phyloP scores from a whole-genome alignment of 129 eudicot species.

The Lactuca saligna region DNA sequence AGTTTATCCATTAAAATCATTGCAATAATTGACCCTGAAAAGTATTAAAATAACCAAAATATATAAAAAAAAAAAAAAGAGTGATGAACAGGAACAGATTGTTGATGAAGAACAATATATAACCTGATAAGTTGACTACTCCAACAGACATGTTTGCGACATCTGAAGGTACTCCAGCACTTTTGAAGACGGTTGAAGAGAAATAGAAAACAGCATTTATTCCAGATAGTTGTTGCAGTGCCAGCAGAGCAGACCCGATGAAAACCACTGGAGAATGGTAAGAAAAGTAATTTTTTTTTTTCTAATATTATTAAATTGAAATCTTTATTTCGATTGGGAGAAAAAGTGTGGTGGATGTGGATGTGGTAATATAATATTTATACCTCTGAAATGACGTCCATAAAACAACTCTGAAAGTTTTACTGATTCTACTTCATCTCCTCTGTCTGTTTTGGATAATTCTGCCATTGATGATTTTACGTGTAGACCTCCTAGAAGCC shows the following conservation, averaged over 20 bases:
- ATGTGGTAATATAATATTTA: not conserved
- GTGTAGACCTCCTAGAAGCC: constrained; percentile 69
- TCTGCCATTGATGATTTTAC: constrained; percentile 82
- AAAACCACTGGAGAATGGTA: constrained; percentile 62
- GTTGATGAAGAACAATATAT: constrained; percentile 11
- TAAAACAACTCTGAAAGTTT: constrained; percentile 57
- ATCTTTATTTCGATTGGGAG: not conserved
- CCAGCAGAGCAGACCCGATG: constrained; percentile 74
- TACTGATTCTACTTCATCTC: constrained; percentile 61
- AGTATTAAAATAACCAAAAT: not conserved
- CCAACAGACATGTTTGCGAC: constrained; percentile 70
- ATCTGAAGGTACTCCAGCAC: constrained; percentile 79
- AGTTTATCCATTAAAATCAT: constrained; percentile 81
- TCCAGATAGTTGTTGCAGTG: constrained; percentile 83
- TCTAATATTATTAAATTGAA: not conserved
- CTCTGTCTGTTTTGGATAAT: constrained; percentile 71
- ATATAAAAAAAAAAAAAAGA: not conserved
- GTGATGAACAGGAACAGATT: not conserved
- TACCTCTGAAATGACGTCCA: constrained; percentile 73
- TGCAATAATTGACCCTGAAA: constrained; percentile 70
- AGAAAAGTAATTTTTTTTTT: not conserved
- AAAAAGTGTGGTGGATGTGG: constrained; percentile 1
- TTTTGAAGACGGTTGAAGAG: constrained; percentile 80
- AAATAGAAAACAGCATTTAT: constrained; percentile 86
- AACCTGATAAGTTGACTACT: constrained; percentile 62